Percentiles rank a stretch among this genome's conserved stretches.
These are phyloP conservation scores for Terfezia boudieri DNA, from an alignment of 495 filamentous ascomycete species.

Conservation along the genomic window DNA sequence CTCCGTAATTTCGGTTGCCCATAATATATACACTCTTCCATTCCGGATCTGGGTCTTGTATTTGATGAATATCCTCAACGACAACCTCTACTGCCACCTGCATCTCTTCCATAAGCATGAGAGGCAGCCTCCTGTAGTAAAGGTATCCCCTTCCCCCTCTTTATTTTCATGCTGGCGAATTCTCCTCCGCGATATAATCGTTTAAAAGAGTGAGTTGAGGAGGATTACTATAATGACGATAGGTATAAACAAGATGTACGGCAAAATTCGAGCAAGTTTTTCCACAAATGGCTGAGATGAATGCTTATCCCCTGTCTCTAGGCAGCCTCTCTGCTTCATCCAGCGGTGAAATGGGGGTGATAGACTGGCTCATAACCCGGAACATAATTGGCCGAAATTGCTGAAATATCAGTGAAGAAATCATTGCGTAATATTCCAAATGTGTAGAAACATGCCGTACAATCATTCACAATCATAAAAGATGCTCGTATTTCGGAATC, in stretches of 20 bases:
- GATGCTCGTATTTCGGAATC: slow-evolving; percentile 49
- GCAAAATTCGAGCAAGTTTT: slow-evolving; percentile 34
- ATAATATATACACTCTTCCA: slow-evolving; percentile 7
- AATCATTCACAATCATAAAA: slow-evolving; percentile 71
- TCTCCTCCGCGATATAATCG: slow-evolving; percentile 42
- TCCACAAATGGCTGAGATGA: slow-evolving; percentile 18
- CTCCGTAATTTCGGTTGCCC: no score
- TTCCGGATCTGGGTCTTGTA: slow-evolving; percentile 9
- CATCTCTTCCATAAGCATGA: slow-evolving; percentile 44
- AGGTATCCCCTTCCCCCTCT: slow-evolving; percentile 35
- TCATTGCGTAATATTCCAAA: slow-evolving; percentile 49
- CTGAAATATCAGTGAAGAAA: slow-evolving; percentile 31
- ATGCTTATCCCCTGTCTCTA: slow-evolving; percentile 12
- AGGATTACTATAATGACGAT: slow-evolving; percentile 47
- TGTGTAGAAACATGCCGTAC: slow-evolving; percentile 61
- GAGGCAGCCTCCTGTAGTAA: slow-evolving; percentile 44
- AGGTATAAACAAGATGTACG: slow-evolving; percentile 42
- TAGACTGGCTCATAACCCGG: slow-evolving; percentile 47
- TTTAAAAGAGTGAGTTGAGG: slow-evolving; percentile 53
- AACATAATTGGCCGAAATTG: slow-evolving; percentile 45
- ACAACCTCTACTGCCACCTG: slow-evolving; percentile 49
- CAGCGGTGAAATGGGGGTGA: slow-evolving; percentile 33
- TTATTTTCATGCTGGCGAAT: slow-evolving; percentile 57
- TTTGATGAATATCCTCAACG: slow-evolving; percentile 17
- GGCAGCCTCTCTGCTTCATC: slow-evolving; percentile 17